Base-by-base conservation (phyloP, 106 monocot genomes). In the Acorus gramineus region DNA sequence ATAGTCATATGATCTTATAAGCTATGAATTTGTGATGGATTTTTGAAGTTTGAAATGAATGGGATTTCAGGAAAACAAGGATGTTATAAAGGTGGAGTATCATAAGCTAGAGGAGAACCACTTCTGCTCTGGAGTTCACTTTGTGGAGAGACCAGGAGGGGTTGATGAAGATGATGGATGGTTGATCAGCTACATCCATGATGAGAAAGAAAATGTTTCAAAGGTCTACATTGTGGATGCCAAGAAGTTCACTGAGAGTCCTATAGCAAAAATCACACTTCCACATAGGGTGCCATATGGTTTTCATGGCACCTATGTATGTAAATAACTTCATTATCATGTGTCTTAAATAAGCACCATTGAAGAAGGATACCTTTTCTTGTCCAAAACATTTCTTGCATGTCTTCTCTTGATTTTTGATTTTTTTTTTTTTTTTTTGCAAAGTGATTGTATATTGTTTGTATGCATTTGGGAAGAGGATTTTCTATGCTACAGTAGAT, bases 281-380 rank as follows among this genome's bases (percentile, higher is more conserved):
- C 81, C 81, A 13, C 65, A 60, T 60, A 69, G 81, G 69, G 73
- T 77, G 9, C 81, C 81, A 5, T 82, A 82, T 67, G 81, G 81
- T 42, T 82, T 82, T 42, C 81, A 77, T 74, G 69, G 56, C 2
- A 62, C 76, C 46, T 81, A 76, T 10, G 64, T 81, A 13, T 53
- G 53, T 5, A 60, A 28, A 28, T 28, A 28, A 28, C 0, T 28
- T 28, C 28, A 28, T 28, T 28, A 28, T 28, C 28, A 28, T 28
- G 28, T 28, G 28, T 28, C 28, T 28, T 1, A 28, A 28, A 28
- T 28, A 28, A 28, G 1, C 28, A 28, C 28, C 28, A 28, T 28
- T 28, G 28, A 28, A 28, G 28, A 28, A 28, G 28, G 28, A 28
- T 28, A 0, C 28, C 28, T 28, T 28, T 28, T 28, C 28, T 28